Conservation (phyloP, 805 yeast genomes). For the Yamadazyma nakazawae region DNA sequence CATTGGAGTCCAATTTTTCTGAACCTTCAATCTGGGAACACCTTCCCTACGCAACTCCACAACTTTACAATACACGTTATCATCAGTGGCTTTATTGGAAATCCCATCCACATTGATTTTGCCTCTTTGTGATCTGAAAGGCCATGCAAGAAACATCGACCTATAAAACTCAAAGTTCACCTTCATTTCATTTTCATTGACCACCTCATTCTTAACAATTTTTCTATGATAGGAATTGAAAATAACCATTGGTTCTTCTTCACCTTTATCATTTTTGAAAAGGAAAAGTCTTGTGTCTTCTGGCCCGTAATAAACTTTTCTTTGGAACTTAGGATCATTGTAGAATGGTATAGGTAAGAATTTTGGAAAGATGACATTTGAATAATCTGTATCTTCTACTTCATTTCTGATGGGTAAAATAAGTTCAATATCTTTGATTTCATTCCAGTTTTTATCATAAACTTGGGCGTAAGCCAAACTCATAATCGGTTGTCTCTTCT, state of each 20-base stretch:
- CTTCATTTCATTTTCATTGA: conserved; percentile 19
- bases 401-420: conserved; percentile 18
- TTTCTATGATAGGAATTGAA: conserved; percentile 34
- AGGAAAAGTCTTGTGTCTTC: conserved; percentile 49
- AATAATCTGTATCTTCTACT: conserved; percentile 3
- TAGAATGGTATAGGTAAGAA: conserved; percentile 31
- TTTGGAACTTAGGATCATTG: conserved; percentile 21
- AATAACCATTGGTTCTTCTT: conserved; percentile 45
- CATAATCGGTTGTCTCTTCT: conserved; percentile 33
- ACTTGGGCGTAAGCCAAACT: conserved; percentile 45
- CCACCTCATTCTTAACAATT: conserved; percentile 6
- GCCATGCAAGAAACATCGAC: conserved; percentile 32
- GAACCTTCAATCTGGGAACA: conserved; percentile 9
- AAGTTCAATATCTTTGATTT: conserved; percentile 26
- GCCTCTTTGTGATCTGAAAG: conserved; percentile 30
- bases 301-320: conserved; percentile 37
- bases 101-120: conserved; percentile 22
- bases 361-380: conserved; percentile 21
- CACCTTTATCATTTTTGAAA: conserved; percentile 28
- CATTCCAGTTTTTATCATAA: conserved; percentile 46
- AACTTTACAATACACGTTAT: conserved; percentile 17
- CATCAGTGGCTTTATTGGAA: conserved; percentile 12
- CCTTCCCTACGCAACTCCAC: conserved; percentile 18
- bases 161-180: conserved; percentile 16
- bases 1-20: conserved; percentile 44